Evolutionary conservation across 345 rosid species (phyloP).

Genomic region (Rhizophora mangle): DNA sequence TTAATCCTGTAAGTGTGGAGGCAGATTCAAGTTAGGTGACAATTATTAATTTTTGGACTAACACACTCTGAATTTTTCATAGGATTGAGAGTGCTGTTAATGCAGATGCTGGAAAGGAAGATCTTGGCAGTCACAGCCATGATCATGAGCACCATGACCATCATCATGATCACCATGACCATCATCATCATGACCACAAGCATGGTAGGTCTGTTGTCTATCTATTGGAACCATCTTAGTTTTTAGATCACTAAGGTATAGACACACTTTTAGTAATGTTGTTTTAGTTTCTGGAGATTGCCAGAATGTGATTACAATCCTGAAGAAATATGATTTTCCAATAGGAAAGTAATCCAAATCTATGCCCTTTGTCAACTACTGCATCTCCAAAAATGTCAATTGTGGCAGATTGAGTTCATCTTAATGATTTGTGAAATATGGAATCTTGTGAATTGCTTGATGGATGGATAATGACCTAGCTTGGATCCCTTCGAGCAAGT

Average conservation of each 20-base stretch:
- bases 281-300: no score
- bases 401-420: no score
- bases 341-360: no score
- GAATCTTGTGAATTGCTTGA: no score
- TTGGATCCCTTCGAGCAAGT: no score
- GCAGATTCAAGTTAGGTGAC: not conserved
- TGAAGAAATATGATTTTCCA: no score
- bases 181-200: constrained; percentile 54
- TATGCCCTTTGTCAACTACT: no score
- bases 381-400: no score
- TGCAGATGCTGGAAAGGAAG: constrained; percentile 52
- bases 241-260: not conserved
- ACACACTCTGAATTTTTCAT: constrained; percentile 20
- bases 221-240: not conserved
- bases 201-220: constrained; percentile 50
- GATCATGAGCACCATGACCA: constrained; percentile 47
- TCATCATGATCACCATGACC: constrained; percentile 47
- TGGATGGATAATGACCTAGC: no score
- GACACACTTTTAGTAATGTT: no score
- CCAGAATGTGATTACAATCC: no score
- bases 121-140: constrained; percentile 43
- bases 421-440: no score
- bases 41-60: constrained; percentile 11
- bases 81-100: constrained; percentile 83
- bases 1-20: not conserved